Evolutionary conservation across 805 yeast species (phyloP).

Genomic region (Candida pseudofarinosa): DNA sequence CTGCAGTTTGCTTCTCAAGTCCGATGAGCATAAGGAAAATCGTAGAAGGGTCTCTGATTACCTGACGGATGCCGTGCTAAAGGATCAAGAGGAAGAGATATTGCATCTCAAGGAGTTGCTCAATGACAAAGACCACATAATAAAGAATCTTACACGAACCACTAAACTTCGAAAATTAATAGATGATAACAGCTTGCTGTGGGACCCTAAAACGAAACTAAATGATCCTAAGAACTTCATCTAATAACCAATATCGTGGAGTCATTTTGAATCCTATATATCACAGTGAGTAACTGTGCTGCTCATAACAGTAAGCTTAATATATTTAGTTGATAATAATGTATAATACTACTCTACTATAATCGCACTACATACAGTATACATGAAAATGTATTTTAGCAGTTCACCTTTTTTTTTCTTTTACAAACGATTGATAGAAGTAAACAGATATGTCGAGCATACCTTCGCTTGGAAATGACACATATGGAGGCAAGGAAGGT

Average conservation of each 20-base stretch:
- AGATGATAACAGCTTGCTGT: conserved; percentile 12
- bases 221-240: not conserved
- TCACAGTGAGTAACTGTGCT: no score
- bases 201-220: not conserved
- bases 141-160: conserved; percentile 66
- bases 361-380: no score
- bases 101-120: conserved; percentile 56
- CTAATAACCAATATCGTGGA: no score
- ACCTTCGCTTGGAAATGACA: not conserved
- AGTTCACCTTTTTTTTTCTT: no score
- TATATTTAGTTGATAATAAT: not conserved
- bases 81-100: conserved; percentile 67
- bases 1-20: not conserved
- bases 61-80: conserved; percentile 33
- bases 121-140: conserved; percentile 73
- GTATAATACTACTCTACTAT: no score
- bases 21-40: not conserved
- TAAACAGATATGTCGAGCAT: not conserved
- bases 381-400: no score
- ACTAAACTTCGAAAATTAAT: conserved; percentile 51
- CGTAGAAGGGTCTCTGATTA: conserved; percentile 1
- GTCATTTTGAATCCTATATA: no score
- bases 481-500: not conserved
- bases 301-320: no score
- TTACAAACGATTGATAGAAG: not conserved